These are phyloP conservation scores for Rickenella mellea DNA, from an alignment of 768 basidiomycete genomes.

Conservation along the genomic window DNA sequence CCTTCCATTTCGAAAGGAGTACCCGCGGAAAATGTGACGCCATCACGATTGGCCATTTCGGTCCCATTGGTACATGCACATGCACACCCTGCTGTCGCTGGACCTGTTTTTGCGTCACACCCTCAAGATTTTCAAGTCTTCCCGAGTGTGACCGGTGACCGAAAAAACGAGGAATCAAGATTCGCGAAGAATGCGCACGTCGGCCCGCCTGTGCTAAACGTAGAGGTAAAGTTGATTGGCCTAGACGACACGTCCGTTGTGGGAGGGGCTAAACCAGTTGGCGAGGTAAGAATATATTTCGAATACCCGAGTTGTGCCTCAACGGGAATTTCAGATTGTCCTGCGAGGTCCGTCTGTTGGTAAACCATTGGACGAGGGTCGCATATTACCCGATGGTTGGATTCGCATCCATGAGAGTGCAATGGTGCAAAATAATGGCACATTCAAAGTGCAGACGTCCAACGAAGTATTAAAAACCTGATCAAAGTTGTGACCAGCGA, in stretches of 20 bases:
- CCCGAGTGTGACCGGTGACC: constrained; percentile 23
- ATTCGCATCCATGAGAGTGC: constrained; percentile 32
- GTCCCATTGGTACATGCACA: constrained; percentile 63
- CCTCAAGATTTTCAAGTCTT: constrained; percentile 80
- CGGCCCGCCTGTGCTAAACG: constrained; percentile 78
- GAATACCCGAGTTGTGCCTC: background rate
- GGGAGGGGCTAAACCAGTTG: constrained; percentile 54
- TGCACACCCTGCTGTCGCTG: constrained; percentile 54
- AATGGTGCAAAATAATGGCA: constrained; percentile 55
- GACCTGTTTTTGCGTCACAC: constrained; percentile 75
- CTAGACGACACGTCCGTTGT: constrained; percentile 61
- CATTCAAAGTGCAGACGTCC: constrained; percentile 51
- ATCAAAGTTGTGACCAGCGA: too few relatives aligned
- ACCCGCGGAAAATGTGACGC: constrained; percentile 39
- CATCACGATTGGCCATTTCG: constrained; percentile 66
- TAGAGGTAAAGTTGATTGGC: constrained; percentile 71
- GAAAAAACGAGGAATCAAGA: constrained; percentile 20
- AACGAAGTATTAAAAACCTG: too few relatives aligned
- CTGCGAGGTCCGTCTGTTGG: constrained; percentile 73
- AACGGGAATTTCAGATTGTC: constrained; percentile 14
- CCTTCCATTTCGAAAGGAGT: constrained; percentile 32
- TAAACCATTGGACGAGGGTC: constrained; percentile 29
- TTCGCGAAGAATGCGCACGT: constrained; percentile 39
- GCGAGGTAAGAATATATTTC: constrained; percentile 26
- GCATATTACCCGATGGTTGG: constrained; percentile 24